Conservation (phyloP, 495 filamentous ascomycete species). For the Hypoxylon crocopeplum region DNA sequence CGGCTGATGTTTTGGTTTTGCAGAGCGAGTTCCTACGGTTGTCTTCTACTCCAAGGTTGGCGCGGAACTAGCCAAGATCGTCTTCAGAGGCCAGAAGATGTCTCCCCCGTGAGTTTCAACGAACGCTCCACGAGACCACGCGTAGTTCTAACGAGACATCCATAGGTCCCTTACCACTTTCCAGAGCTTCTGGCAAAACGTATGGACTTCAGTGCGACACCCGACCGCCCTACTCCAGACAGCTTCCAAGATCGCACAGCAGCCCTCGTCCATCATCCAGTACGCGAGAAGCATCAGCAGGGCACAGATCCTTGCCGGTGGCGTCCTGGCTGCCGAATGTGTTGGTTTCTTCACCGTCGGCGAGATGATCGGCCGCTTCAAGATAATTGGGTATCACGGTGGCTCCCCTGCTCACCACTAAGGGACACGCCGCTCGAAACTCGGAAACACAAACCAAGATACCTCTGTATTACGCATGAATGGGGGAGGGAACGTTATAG, state of each 20-base stretch:
- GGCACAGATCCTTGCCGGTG: slow-evolving; percentile 70
- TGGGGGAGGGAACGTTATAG: slow-evolving; percentile 33
- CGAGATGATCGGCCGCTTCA: slow-evolving; percentile 93
- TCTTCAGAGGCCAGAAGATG: slow-evolving; percentile 91
- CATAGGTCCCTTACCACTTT: slow-evolving; percentile 77
- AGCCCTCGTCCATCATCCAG: slow-evolving; percentile 59
- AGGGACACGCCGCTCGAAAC: slow-evolving; percentile 10
- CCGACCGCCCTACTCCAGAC: slow-evolving; percentile 57
- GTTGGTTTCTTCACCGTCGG: slow-evolving; percentile 97
- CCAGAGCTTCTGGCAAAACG: slow-evolving; percentile 83
- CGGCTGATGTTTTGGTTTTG: slow-evolving; percentile 35
- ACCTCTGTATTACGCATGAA: slow-evolving; percentile 40
- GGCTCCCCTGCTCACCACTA: slow-evolving; percentile 70
- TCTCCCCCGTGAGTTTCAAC: slow-evolving; percentile 79
- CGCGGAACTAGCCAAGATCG: slow-evolving; percentile 82
- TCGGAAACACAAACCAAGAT: slow-evolving; percentile 10
- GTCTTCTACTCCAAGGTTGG: slow-evolving; percentile 92
- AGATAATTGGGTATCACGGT: slow-evolving; percentile 91
- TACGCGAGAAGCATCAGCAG: slow-evolving; percentile 71
- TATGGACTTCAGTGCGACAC: slow-evolving; percentile 71
- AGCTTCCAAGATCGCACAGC: slow-evolving; percentile 42
- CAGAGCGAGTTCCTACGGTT: slow-evolving; percentile 84
- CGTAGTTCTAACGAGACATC: slow-evolving; percentile 38
- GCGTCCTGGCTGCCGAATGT: slow-evolving; percentile 83
- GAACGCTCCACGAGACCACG: not conserved